Evolutionary conservation across 73 alveolate species (phyloP).

Genomic region (Symbiodinium pilosum): DNA sequence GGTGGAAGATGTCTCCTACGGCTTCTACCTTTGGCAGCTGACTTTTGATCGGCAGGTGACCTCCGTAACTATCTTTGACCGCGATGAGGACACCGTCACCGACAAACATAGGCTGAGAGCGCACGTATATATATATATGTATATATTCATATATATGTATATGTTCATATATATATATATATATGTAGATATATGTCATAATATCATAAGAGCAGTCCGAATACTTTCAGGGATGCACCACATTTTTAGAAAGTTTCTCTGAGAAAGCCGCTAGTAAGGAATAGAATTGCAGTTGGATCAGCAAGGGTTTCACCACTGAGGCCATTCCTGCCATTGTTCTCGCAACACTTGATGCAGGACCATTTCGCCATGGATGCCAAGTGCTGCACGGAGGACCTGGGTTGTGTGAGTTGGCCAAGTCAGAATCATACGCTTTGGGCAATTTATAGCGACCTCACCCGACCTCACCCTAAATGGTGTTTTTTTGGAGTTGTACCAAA

Average conservation of each 20-base stretch:
- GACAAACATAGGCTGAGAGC: not conserved
- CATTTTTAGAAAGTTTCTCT: not conserved
- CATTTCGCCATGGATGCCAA: conserved; percentile 92
- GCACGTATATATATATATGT: not conserved
- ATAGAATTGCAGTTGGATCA: not conserved
- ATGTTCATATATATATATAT: no score
- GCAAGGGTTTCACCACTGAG: not conserved
- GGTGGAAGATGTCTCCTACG: conserved; percentile 93
- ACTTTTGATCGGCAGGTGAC: conserved; percentile 38
- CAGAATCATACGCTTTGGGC: no score
- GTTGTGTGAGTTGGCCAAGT: no score
- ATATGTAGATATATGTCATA: no score
- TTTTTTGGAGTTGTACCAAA: no score
- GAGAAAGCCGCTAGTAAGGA: no score
- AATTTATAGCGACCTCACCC: no score
- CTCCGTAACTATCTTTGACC: conserved; percentile 57
- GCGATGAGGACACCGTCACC: conserved; percentile 13
- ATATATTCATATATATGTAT: no score
- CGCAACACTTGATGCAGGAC: not conserved
- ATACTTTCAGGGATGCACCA: not conserved
- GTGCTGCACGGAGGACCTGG: conserved; percentile 70
- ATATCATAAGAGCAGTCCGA: not conserved
- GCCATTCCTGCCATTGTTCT: no score
- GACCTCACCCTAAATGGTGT: no score
- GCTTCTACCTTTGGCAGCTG: conserved; percentile 91